Evolutionary conservation across 208 protist species (phyloP).

Genomic region (Angomonas desouzai): DNA sequence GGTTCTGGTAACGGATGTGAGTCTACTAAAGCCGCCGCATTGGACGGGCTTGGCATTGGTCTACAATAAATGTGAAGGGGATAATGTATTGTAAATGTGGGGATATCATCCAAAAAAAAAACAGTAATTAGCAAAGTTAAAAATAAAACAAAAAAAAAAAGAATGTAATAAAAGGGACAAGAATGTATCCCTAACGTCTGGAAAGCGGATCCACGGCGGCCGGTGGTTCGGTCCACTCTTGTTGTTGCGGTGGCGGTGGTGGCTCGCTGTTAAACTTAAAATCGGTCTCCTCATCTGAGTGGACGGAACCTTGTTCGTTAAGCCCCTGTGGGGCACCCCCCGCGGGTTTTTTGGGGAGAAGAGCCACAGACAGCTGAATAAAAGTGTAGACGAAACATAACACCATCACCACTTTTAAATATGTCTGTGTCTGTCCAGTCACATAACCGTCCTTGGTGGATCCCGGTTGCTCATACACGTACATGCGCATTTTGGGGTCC

Average conservation of each 20-base stretch:
- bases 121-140: neutral
- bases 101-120: neutral
- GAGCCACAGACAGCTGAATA: constrained; percentile 45
- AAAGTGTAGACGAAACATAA: constrained; percentile 57
- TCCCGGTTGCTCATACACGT: constrained; percentile 77
- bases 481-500: constrained; percentile 59
- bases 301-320: constrained; percentile 17
- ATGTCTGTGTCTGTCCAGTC: constrained; percentile 37
- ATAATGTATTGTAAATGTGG: neutral
- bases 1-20: neutral
- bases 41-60: neutral
- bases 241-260: no score
- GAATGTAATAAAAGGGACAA: neutral
- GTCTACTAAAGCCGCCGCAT: neutral
- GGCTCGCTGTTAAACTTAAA: constrained; percentile 7
- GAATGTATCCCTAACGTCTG: neutral
- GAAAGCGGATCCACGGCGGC: neutral
- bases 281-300: constrained; percentile 21
- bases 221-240: neutral
- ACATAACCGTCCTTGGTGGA: constrained; percentile 78
- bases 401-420: constrained; percentile 46
- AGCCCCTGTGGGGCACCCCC: constrained; percentile 16
- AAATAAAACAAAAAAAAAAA: constrained; percentile 6
- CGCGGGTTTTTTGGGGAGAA: constrained; percentile 8
- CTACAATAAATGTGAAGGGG: neutral